A percentile compares a stretch with the other conserved stretches of the same genome.
Evolutionary conservation across 2,329 filamentous ascomycete genomes (phyloP).

Genomic region (Drechslerella coelobrocha): DNA sequence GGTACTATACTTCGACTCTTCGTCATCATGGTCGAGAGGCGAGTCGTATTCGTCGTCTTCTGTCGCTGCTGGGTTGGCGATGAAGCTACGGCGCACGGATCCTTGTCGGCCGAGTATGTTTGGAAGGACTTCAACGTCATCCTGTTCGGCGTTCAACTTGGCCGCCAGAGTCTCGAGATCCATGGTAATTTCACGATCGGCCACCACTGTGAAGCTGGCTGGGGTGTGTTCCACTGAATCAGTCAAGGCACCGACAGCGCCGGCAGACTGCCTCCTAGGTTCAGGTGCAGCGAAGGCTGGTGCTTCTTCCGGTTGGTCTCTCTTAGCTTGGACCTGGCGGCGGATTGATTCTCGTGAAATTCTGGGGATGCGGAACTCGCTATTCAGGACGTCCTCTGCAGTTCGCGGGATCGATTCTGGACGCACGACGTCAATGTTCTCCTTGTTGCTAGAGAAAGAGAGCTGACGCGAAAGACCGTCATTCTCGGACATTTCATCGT

Average conservation of each 20-base stretch:
- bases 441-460: conserved; percentile 50
- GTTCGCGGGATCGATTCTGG: conserved; percentile 24
- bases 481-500: conserved; percentile 53
- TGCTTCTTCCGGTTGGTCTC: conserved; percentile 63
- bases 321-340: conserved; percentile 76
- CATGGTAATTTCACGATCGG: conserved; percentile 17
- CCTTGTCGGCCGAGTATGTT: conserved; percentile 43
- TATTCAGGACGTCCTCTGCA: conserved; percentile 53
- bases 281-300: conserved; percentile 29
- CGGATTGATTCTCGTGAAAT: conserved; percentile 95
- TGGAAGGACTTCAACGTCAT: conserved; percentile 37
- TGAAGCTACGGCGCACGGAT: conserved; percentile 42
- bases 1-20: conserved; percentile 36
- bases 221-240: conserved; percentile 15
- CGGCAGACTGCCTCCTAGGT: conserved; percentile 41
- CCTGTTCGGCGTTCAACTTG: conserved; percentile 39
- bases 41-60: conserved; percentile 74
- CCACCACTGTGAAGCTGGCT: background rate
- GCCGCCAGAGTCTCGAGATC: conserved; percentile 41
- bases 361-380: conserved; percentile 61
- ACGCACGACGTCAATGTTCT: conserved; percentile 46
- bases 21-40: conserved; percentile 59
- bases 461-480: conserved; percentile 39
- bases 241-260: conserved; percentile 19
- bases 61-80: conserved; percentile 23